phyloP scores from a whole-genome alignment of 371 early-diverging fungal genomes.

The Mucor racemosus region DNA sequence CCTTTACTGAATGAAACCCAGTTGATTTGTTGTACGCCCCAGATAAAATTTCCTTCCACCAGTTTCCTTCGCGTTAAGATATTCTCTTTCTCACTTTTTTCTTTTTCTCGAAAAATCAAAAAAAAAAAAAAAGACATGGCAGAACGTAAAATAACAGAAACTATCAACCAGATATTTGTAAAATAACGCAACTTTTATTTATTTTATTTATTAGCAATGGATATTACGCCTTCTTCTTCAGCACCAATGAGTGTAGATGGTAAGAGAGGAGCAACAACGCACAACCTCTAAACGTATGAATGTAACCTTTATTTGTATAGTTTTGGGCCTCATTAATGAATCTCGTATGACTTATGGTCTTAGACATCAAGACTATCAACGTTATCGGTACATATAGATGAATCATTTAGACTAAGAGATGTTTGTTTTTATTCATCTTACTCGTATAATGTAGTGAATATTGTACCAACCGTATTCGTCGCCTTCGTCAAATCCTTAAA shows the following conservation, averaged over 20 bases:
- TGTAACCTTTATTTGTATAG: conserved; percentile 25
- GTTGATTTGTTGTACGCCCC: background rate
- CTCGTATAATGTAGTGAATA: conserved; percentile 52
- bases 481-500: conserved; percentile 65
- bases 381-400: conserved; percentile 65
- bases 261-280: background rate
- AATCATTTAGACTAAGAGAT: background rate
- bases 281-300: background rate
- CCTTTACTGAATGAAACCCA: background rate
- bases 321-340: conserved; percentile 64
- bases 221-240: background rate
- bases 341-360: conserved; percentile 82
- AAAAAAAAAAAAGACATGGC: no score
- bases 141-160: conserved; percentile 5
- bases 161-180: background rate
- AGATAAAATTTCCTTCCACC: background rate
- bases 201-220: conserved; percentile 8
- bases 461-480: conserved; percentile 71
- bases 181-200: background rate
- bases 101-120: background rate
- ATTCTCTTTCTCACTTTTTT: background rate
- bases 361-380: conserved; percentile 81
- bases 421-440: background rate
- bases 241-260: conserved; percentile 13
- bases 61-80: background rate